Base-by-base conservation (phyloP, 805 yeast genomes). In the Saccharomycopsis capsularis region DNA sequence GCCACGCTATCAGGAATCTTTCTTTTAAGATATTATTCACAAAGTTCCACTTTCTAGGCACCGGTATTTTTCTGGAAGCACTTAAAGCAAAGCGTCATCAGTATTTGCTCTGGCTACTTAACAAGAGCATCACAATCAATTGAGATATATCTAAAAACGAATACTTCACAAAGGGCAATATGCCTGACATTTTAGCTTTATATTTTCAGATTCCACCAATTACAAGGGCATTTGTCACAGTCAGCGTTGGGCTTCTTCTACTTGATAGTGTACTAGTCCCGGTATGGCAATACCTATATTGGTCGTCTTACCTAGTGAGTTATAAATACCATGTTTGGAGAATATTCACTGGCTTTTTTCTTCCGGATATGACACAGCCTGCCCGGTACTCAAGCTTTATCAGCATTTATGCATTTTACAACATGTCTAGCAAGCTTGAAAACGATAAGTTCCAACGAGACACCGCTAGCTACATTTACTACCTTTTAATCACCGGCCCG, bases 271-370 rank as follows among this genome's bases (percentile, higher is more conserved):
- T 34, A 5, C 38, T 9, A n/a, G 7, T 34, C 19, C 7, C n/a
- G 6, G 6, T 16, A 6, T 9, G 19, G 19, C 7, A 34, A 6
- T 18, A 9, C 19, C n/a, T 34, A 6, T 13, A 9, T 6, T 34
- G 38, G 38, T 11, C 11, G 16, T 42, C 9, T 30, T 35, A 42
- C n/a, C 13, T 42, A 7, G 11, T 21, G 15, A 6, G 25, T 7
- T 7, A 35, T 6, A 16, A n/a, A 6, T 35, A 35, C 23, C 48
- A 44, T 16, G 7, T 36, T 4, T 44, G 48, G 48, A 34, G 48
- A 19, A 22, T 32, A 5, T 5, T 38, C 34, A 44, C 48, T 7
- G 32, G 34, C 11, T 44, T 37, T 19, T 13, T 44, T 7, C 15
- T 15, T 19, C 48, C 48, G 18, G 36, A 23, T 11, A 11, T 23